Conservation (phyloP, 495 filamentous ascomycete species). For the Tetracladium setigerum region DNA sequence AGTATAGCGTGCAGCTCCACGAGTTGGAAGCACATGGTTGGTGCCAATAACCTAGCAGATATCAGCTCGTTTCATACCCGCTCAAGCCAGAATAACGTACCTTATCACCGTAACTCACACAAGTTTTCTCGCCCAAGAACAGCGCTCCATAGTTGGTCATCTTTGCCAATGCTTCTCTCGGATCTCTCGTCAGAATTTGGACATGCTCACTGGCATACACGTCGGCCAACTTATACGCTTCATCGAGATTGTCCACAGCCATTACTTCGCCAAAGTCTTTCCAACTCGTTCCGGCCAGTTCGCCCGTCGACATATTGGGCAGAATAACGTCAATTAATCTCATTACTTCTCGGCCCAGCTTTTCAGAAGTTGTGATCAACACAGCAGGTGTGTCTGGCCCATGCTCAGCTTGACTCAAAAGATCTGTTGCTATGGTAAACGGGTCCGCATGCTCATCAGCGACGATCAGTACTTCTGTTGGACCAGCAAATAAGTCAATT, state of each 20-base stretch:
- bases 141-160: slow-evolving; percentile 45
- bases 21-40: slow-evolving; percentile 46
- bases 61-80: background rate
- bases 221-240: slow-evolving; percentile 43
- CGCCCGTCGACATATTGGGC: slow-evolving; percentile 33
- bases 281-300: slow-evolving; percentile 37
- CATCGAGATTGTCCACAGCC: slow-evolving; percentile 34
- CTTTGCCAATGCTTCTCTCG: slow-evolving; percentile 40
- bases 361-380: slow-evolving; percentile 38
- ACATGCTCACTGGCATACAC: slow-evolving; percentile 47
- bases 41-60: slow-evolving; percentile 37
- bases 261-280: slow-evolving; percentile 40
- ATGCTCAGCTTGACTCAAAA: slow-evolving; percentile 46
- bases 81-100: slow-evolving; percentile 7
- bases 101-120: slow-evolving; percentile 47
- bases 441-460: slow-evolving; percentile 43
- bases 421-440: slow-evolving; percentile 41
- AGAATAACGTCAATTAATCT: slow-evolving; percentile 31
- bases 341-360: slow-evolving; percentile 33
- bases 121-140: slow-evolving; percentile 46
- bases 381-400: slow-evolving; percentile 43
- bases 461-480: slow-evolving; percentile 47
- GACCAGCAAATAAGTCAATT: slow-evolving; percentile 45
- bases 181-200: slow-evolving; percentile 41
- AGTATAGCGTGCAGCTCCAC: slow-evolving; percentile 38